Base-by-base conservation (phyloP, 495 filamentous ascomycete genomes). In the Ramalina intermedia region DNA sequence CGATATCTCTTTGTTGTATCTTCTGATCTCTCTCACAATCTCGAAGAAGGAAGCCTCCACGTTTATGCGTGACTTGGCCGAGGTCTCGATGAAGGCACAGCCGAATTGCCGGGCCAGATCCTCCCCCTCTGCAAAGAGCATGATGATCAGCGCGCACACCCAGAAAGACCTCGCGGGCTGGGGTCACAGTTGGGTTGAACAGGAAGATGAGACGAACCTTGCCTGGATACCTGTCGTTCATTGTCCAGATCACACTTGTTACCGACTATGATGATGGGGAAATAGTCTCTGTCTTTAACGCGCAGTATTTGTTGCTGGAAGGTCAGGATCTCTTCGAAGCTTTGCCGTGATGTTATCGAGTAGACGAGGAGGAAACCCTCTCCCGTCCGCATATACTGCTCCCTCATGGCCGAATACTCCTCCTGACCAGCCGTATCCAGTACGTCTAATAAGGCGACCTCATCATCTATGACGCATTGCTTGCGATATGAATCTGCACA, bases 331-430 rank as follows among this genome's bases (percentile, higher is more conserved):
- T 98, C 93, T 64, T 96, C 89, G 62, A 96, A 96, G 54, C 85
- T 91, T 66, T 95, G 87, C 57, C 90, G 78, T 61, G 90, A 96
- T 13, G 85, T 96, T 70, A 98, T 98, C 46, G 85, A 96, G 73
- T 96, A 98, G 56, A 98, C 87, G 18, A 98, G 78, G 54, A 98
- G 75, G 70, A 98, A 98, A 39, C 91, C 91, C 70, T 98, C 91
- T 61, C 91, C 91, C 35, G 93, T 98, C 58, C 91, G 84, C 91
- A 98, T 98, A 75, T 98, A 98, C 71, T 98, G 91, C 71, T 98
- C 91, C 54, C 91, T 80, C 91, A 98, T 98, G 46, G 91, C 91
- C 36, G 89, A 94, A 71, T 98, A 98, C 69, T 98, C 91, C 67
- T 98, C 91, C 68, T 98, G 91, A 47, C 91, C 91, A 47, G 91